Evolutionary conservation across 306 rosid species (phyloP), one percentile per base, ranked within the genome.

Genomic region (Ammopiptanthus mongolicus): DNA sequence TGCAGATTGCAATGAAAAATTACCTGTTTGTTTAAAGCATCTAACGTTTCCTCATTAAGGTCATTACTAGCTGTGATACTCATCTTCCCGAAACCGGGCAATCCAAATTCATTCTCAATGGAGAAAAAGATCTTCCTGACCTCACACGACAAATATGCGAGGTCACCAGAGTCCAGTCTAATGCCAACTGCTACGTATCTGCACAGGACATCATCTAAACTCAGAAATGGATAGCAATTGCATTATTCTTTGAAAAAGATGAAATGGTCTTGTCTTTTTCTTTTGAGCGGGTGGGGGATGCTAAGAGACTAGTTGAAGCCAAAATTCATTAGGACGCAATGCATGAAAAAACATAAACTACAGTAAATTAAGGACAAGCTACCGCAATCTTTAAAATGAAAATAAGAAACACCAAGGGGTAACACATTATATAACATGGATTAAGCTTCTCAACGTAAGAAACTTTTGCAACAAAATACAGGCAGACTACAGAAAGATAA

Each of bases 21-120:
- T 73, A 89, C 98, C 97, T 94, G 98, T 87, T 94, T 94, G 79
- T 94, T 94, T 83, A 91, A 84, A 78, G 97, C 98, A 84, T 94
- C 98, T 85, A 91, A 78, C 34, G 98, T 94, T 87, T 91, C 98
- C 83, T 94, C 98, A 62, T 94, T 94, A 36, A 94, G 97, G 78
- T 94, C 97, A 83, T 94, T 94, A 81, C 98, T 91, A 65, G 97
- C 97, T n/a, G 96, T 85, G 79, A 91, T 90, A 71, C 19, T 37
- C 71, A 62, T 85, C 76, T 84, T 91, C 47, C 92, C 94, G 69
- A 93, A 93, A 63, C 82, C 85, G 31, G 86, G 63, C 42, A 88
- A 76, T 60, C 75, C 89, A 75, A 89, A 91, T 86, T 91, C 97
- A 78, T 86, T 80, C 82, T 94, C 98, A 58, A 94, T 82, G 70